Evolutionary conservation across 2,329 filamentous ascomycete species (phyloP).

Genomic region (Madurella mycetomatis): DNA sequence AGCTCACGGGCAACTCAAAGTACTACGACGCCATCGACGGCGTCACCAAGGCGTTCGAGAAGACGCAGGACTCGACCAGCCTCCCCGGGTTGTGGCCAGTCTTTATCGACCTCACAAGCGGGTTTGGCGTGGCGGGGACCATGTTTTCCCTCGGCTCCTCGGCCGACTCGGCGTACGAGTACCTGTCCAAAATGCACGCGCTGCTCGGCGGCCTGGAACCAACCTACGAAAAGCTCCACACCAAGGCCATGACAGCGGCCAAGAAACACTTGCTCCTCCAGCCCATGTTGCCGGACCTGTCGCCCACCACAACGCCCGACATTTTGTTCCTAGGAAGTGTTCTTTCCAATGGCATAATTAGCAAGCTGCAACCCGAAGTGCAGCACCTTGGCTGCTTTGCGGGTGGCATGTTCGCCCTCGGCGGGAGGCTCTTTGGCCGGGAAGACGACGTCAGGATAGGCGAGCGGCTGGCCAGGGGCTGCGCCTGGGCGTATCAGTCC

Average conservation of each 20-base stretch:
- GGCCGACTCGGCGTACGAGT: conserved; percentile 53
- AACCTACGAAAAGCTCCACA: conserved; percentile 63
- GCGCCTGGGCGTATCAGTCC: conserved; percentile 50
- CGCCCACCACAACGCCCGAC: conserved; percentile 32
- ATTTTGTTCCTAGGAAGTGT: conserved; percentile 54
- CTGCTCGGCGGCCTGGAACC: conserved; percentile 62
- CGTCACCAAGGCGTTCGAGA: conserved; percentile 64
- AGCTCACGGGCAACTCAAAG: conserved; percentile 66
- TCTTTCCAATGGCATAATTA: conserved; percentile 27
- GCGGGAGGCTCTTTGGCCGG: conserved; percentile 34
- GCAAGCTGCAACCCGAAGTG: conserved; percentile 33
- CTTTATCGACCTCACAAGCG: conserved; percentile 57
- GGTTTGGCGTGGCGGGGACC: conserved; percentile 35
- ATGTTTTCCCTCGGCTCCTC: conserved; percentile 44
- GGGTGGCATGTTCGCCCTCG: conserved; percentile 43
- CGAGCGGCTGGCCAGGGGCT: conserved; percentile 48
- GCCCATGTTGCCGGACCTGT: conserved; percentile 55
- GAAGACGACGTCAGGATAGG: conserved; percentile 41
- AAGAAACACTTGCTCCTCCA: conserved; percentile 62
- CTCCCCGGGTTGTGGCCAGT: conserved; percentile 72
- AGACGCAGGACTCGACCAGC: conserved; percentile 60
- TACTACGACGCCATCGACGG: conserved; percentile 68
- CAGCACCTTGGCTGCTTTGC: conserved; percentile 42
- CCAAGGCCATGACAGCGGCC: conserved; percentile 56
- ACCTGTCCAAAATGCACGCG: conserved; percentile 54